Evolutionary conservation across 139 green algal species (phyloP).

Genomic region (Raphidocelis subcapitata): DNA sequence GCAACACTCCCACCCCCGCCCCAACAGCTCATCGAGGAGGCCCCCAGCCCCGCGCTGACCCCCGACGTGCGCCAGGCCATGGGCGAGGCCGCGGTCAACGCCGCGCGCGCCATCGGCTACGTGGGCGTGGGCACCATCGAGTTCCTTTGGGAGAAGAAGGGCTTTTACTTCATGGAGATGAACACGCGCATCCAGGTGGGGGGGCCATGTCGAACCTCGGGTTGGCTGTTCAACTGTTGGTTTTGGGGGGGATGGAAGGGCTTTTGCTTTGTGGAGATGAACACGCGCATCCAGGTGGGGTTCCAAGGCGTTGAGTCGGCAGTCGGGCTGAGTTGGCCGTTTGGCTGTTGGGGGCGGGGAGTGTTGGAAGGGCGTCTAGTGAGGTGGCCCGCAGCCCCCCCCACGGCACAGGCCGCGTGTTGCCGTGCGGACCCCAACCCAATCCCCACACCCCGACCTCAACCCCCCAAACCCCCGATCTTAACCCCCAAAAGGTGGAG

Average conservation of each 20-base stretch:
- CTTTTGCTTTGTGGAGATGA: slow-evolving; percentile 36
- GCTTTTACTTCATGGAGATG: slow-evolving; percentile 99
- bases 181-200: slow-evolving; percentile 93
- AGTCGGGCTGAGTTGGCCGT: too few relatives aligned
- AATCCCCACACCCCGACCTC: too few relatives aligned
- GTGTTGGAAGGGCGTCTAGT: neutral
- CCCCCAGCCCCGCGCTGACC: slow-evolving; percentile 83
- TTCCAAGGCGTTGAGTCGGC: neutral
- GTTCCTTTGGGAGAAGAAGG: slow-evolving; percentile 93
- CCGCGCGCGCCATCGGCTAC: slow-evolving; percentile 78
- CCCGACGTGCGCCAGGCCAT: slow-evolving; percentile 88
- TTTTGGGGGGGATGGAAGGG: neutral
- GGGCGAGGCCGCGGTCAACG: slow-evolving; percentile 79
- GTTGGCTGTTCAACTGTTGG: neutral
- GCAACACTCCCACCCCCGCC: too few relatives aligned
- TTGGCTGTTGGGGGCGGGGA: neutral
- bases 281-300: slow-evolving; percentile 90
- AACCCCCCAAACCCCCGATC: too few relatives aligned
- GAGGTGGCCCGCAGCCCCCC: too few relatives aligned
- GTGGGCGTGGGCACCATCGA: slow-evolving; percentile 88
- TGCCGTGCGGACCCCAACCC: neutral
- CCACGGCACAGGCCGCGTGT: too few relatives aligned
- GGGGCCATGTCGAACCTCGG: neutral
- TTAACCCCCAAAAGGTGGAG: too few relatives aligned
- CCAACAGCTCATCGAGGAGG: slow-evolving; percentile 97